Evolutionary conservation across 768 basidiomycete genomes (phyloP), one percentile per base, ranked within the genome.

Genomic region (Termitomyces sp.): DNA sequence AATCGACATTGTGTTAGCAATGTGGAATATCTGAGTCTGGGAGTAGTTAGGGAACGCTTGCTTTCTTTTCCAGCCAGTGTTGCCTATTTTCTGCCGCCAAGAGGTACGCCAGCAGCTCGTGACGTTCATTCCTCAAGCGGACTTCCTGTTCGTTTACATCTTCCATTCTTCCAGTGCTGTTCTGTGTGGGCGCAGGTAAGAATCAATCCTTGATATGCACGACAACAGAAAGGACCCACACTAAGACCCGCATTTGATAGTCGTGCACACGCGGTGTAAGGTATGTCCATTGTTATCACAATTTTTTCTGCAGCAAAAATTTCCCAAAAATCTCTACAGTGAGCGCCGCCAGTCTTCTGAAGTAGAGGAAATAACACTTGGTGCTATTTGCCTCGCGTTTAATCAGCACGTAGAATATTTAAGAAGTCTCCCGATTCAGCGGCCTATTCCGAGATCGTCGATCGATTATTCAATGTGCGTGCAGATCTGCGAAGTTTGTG

Each of bases 31-130:
- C 4, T 4, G 6, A 4, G 7, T 6, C 16, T 12, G 8, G n/a
- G n/a, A 20, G 7, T 28, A 24, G 7, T n/a, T 39, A 2, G 8
- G 6, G 7, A 15, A 40, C 8, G 3, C 63, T 57, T 35, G 60
- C 63, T 57, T 68, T 55, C 24, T 39, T 38, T 24, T 61, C 50
- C 13, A 63, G n/a, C 15, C 32, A 16, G 20, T 51, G 15, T 18
- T 59, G 63, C 40, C 45, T 54, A 35, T 35, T 46, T 28, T 58
- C 56, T 20, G 40, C 20, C 9, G 45, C 13, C 32, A 13, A 7
- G 28, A 61, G 56, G 18, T 54, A 39, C 61, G 24, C 56, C 36
- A 51, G 12, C 13, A 50, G 20, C 20, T 56, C 48, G 33, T 38
- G 46, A 38, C 35, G 45, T 48, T 38, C 35, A 35, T 52, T 38